A percentile compares a stretch with the other conserved stretches of the same genome.
Evolutionary conservation across 1,284 basidiomycete genomes (phyloP).

Genomic region (Cryptococcus sp.): DNA sequence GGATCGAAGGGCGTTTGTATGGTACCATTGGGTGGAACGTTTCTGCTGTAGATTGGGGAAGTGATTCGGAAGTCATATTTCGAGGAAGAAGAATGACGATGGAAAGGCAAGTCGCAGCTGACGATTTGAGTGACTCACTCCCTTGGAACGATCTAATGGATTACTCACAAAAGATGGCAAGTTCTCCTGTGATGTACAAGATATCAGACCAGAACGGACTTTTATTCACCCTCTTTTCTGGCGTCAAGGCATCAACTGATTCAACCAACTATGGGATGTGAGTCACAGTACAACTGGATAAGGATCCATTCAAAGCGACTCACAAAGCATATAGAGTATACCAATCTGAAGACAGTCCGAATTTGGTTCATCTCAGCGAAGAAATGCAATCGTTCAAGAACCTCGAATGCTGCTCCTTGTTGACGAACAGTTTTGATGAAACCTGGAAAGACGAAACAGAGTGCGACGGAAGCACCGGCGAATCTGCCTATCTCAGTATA

Average conservation of each 20-base stretch:
- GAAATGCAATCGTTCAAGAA: slow-evolving; percentile 30
- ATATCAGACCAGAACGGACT: slow-evolving; percentile 30
- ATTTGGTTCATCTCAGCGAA: slow-evolving; percentile 29
- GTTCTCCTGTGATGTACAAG: slow-evolving; percentile 17
- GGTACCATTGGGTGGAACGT: slow-evolving; percentile 13
- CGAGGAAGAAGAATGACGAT: slow-evolving; percentile 34
- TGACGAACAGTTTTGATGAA: slow-evolving; percentile 15
- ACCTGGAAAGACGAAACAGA: slow-evolving; percentile 22
- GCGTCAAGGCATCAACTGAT: slow-evolving; percentile 25
- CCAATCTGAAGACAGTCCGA: slow-evolving; percentile 23
- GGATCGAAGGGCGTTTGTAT: slow-evolving; percentile 6
- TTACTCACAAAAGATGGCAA: slow-evolving; percentile 20
- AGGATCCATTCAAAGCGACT: neutral
- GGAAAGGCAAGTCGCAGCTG: slow-evolving; percentile 20
- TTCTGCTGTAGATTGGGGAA: neutral
- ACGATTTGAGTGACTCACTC: neutral
- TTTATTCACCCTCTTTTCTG: slow-evolving; percentile 16
- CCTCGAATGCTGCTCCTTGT: slow-evolving; percentile 34
- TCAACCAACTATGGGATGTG: slow-evolving; percentile 8
- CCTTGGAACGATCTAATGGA: neutral
- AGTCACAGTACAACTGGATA: too few species aligned
- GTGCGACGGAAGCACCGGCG: slow-evolving; percentile 9
- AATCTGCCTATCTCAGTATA: slow-evolving; percentile 5
- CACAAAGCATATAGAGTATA: slow-evolving; percentile 20
- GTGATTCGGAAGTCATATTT: slow-evolving; percentile 18